Evolutionary conservation across 306 rosid species (phyloP).

Genomic region (Vicia villosa): DNA sequence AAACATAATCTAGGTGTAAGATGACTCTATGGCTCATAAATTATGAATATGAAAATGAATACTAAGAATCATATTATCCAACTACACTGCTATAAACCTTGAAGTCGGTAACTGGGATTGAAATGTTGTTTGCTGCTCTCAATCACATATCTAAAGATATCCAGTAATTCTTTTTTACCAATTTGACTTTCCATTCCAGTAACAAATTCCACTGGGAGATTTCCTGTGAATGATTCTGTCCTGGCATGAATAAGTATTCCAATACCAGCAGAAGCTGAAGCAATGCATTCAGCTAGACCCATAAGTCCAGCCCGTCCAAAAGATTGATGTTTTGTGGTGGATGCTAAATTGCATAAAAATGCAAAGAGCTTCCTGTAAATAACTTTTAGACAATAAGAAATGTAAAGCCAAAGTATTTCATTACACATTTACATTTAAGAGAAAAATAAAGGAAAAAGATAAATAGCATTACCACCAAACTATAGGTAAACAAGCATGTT

Average conservation of each 20-base stretch:
- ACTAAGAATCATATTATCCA: slow-evolving; percentile 42
- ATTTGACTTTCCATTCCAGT: slow-evolving; percentile 44
- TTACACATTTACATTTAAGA: slow-evolving; percentile 2
- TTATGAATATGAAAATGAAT: slow-evolving; percentile 28
- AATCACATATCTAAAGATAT: slow-evolving; percentile 73
- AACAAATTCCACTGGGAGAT: slow-evolving; percentile 40
- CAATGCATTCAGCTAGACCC: slow-evolving; percentile 87
- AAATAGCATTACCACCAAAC: slow-evolving; percentile 10
- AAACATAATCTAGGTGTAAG: slow-evolving; percentile 34
- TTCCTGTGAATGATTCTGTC: slow-evolving; percentile 44
- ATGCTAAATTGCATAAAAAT: slow-evolving; percentile 75
- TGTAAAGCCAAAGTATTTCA: slow-evolving; percentile 32
- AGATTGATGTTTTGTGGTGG: slow-evolving; percentile 66
- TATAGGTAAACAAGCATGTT: slow-evolving; percentile 20
- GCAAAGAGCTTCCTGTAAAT: slow-evolving; percentile 62
- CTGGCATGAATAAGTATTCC: slow-evolving; percentile 32
- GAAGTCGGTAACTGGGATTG: slow-evolving; percentile 90
- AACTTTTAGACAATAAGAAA: slow-evolving; percentile 42
- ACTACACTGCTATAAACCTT: slow-evolving; percentile 59
- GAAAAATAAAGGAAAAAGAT: slow-evolving; percentile 14
- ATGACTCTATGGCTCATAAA: slow-evolving; percentile 35
- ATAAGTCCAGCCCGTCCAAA: slow-evolving; percentile 89
- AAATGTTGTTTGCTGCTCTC: slow-evolving; percentile 95
- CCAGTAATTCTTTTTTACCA: slow-evolving; percentile 55
- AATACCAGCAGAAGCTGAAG: slow-evolving; percentile 66